These are phyloP conservation scores for Candida peoriensis DNA, from an alignment of 805 yeast genomes.

Conservation along the genomic window DNA sequence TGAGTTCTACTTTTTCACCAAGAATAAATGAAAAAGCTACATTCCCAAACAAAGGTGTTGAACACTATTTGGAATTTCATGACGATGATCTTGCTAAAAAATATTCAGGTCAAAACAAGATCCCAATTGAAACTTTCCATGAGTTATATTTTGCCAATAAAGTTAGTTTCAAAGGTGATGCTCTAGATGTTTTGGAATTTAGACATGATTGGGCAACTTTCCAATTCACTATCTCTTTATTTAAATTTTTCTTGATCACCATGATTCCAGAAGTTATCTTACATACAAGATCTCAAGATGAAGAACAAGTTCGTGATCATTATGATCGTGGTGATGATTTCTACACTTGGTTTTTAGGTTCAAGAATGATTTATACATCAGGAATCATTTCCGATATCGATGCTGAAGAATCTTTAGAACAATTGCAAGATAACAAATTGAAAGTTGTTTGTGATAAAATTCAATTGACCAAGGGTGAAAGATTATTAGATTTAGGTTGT, in stretches of 20 bases:
- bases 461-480: conserved; percentile 65
- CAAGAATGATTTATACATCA: conserved; percentile 90
- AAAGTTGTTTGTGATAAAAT: conserved; percentile 85
- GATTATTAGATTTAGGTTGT: conserved; percentile 81
- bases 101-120: conserved; percentile 69
- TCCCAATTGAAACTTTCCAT: conserved; percentile 91
- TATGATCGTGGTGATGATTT: conserved; percentile 96
- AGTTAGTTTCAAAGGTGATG: conserved; percentile 84
- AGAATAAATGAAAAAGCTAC: conserved; percentile 72
- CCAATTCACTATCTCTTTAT: conserved; percentile 69
- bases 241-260: conserved; percentile 76
- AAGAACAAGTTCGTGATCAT: conserved; percentile 93
- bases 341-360: conserved; percentile 90
- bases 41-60: conserved; percentile 73
- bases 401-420: conserved; percentile 67
- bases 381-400: conserved; percentile 74
- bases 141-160: conserved; percentile 80
- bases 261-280: conserved; percentile 89
- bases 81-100: conserved; percentile 61
- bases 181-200: conserved; percentile 75
- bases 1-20: conserved; percentile 72
- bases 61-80: conserved; percentile 77
- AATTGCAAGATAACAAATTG: conserved; percentile 85
- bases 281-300: conserved; percentile 92
- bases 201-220: conserved; percentile 90